Evolutionary conservation across 2,329 filamentous ascomycete species (phyloP), one percentile per base, ranked within the genome.

Genomic region (Raffaelea deltoideospora): DNA sequence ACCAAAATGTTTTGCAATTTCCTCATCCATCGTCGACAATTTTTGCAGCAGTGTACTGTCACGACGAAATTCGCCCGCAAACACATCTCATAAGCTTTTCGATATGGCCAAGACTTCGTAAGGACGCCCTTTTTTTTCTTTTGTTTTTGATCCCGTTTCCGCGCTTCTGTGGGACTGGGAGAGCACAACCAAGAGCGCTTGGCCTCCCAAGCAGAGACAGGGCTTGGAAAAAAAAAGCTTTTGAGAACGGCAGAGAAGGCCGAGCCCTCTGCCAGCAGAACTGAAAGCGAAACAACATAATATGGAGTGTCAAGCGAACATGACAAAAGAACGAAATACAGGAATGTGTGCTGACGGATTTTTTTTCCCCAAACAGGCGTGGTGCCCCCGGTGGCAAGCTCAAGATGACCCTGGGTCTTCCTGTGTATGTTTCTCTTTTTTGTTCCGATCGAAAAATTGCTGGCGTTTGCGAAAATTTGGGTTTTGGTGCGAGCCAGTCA

Each of bases 391-490:
- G 90, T 78, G 92, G 92, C 83, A 98, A 98, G 83, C 83, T 96
- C 60, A 96, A 94, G 83, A 98, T 98, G 90, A 95, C 90, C 66
- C 85, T 98, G 69, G 90, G 85, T 95, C 86, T 98, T 59, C 90
- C 90, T 69, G 86, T 94, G 87, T 95, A 93, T 66, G 86, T 83
- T 58, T 47, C 34, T 28, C 34, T 37, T 9, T 15, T 13, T 14
- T 24, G 7, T 34, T 17, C 10, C 15, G 30, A 31, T 19, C 30
- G 15, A 19, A 10, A 15, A 26, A 19, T 13, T 19, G 7, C n/a
- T 14, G 26, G 23, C 11, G 27, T n/a, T n/a, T n/a, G n/a, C n/a
- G n/a, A n/a, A n/a, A n/a, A n/a, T n/a, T n/a, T n/a, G n/a, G n/a
- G n/a, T n/a, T n/a, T n/a, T n/a, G n/a, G n/a, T n/a, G n/a, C n/a